phyloP scores from a whole-genome alignment of 495 filamentous ascomycete species.

The Aspergillus cavernicola region DNA sequence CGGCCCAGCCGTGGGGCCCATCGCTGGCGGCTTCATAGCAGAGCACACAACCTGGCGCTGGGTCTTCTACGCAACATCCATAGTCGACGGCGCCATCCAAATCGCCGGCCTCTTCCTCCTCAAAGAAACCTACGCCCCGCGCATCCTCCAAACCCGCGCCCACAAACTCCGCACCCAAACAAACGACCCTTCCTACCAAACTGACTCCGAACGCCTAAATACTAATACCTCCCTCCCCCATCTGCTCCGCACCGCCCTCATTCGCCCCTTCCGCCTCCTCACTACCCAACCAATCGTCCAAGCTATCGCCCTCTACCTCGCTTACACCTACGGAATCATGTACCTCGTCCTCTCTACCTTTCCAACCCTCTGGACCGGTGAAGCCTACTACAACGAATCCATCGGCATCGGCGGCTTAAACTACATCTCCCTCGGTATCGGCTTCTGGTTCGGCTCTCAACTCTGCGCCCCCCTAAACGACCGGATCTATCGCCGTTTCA shows the following conservation, averaged over 20 bases:
- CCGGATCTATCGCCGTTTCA: slow-evolving; percentile 59
- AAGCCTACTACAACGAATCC: slow-evolving; percentile 53
- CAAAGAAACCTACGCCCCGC: slow-evolving; percentile 66
- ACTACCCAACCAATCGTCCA: slow-evolving; percentile 59
- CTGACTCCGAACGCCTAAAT: slow-evolving; percentile 56
- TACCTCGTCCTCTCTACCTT: slow-evolving; percentile 71
- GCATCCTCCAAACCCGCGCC: slow-evolving; percentile 55
- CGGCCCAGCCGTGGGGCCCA: slow-evolving; percentile 62
- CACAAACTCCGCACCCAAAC: slow-evolving; percentile 58
- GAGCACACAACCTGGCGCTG: slow-evolving; percentile 68
- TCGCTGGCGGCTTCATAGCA: slow-evolving; percentile 63
- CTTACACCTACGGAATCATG: slow-evolving; percentile 68
- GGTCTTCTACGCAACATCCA: slow-evolving; percentile 62
- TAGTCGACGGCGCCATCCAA: slow-evolving; percentile 61
- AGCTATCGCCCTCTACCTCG: slow-evolving; percentile 58
- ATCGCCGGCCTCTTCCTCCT: slow-evolving; percentile 62
- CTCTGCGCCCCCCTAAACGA: slow-evolving; percentile 62
- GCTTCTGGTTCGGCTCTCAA: slow-evolving; percentile 65
- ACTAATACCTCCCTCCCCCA: slow-evolving; percentile 43
- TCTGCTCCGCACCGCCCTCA: slow-evolving; percentile 42
- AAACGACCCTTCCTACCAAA: slow-evolving; percentile 57
- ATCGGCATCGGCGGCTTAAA: slow-evolving; percentile 62
- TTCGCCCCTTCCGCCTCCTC: slow-evolving; percentile 56
- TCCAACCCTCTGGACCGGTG: slow-evolving; percentile 56
- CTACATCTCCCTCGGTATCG: slow-evolving; percentile 66